A percentile compares a stretch with the other conserved stretches of the same genome.
Conservation (phyloP, 192 early-diverging fungal genomes). For the Coemansia sp. region DNA sequence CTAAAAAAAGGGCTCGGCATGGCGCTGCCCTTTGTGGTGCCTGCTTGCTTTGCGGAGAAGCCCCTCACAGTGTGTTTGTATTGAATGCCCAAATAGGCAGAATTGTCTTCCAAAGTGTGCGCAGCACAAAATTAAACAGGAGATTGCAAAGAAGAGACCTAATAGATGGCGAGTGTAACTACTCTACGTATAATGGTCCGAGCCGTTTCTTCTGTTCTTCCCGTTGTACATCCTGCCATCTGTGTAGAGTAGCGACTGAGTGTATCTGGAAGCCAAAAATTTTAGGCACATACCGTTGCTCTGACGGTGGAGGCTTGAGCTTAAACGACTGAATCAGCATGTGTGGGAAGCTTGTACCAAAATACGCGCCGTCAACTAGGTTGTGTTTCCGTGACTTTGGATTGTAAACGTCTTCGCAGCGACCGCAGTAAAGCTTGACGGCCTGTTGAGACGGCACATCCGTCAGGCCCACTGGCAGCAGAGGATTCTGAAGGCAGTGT, state of each 20-base stretch:
- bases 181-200: constrained; percentile 17
- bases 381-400: constrained; percentile 86
- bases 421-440: constrained; percentile 94
- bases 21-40: not conserved
- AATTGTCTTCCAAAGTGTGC: not conserved
- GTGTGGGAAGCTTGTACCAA: constrained; percentile 94
- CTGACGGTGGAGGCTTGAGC: constrained; percentile 71
- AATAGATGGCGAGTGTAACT: not conserved
- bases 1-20: not conserved
- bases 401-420: constrained; percentile 96
- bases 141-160: constrained; percentile 3
- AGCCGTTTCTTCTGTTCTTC: constrained; percentile 62
- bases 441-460: constrained; percentile 81
- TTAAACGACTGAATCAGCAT: constrained; percentile 93
- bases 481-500: constrained; percentile 83
- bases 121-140: not conserved
- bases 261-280: constrained; percentile 99
- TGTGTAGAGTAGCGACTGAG: constrained; percentile 78
- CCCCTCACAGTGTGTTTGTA: not conserved
- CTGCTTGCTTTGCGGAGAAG: not conserved
- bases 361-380: constrained; percentile 92
- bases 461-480: constrained; percentile 86
- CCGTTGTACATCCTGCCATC: constrained; percentile 85
- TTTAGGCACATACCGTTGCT: constrained; percentile 80
- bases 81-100: not conserved